Percentiles rank a stretch among this genome's conserved stretches.
Conservation (phyloP, 345 rosid species). For the Murraya koenigii region DNA sequence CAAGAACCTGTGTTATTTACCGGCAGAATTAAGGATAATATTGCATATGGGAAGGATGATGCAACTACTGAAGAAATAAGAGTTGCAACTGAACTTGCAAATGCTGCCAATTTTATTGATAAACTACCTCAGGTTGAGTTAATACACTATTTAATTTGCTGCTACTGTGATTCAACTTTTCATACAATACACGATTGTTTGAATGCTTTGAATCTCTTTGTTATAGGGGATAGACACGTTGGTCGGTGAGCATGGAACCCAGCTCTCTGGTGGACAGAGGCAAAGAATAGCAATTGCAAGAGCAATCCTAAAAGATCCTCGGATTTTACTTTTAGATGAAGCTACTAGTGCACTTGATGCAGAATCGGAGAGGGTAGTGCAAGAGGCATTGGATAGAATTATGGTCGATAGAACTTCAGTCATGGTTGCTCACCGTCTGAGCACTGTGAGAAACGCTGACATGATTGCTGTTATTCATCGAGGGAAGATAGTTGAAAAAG, state of each 20-base stretch:
- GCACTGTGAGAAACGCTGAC: constrained; percentile 36
- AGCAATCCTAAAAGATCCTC: constrained; percentile 47
- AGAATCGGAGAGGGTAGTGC: too few relatives aligned
- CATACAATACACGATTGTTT: too few relatives aligned
- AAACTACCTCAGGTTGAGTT: background rate
- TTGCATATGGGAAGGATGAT: constrained; percentile 30
- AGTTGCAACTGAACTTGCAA: background rate
- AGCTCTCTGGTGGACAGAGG: constrained; percentile 56
- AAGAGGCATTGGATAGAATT: too few relatives aligned
- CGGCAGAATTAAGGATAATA: constrained; percentile 42
- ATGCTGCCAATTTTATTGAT: background rate
- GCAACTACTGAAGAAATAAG: background rate
- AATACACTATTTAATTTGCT: too few relatives aligned
- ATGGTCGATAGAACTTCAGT: too few relatives aligned
- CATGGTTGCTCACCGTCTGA: too few relatives aligned
- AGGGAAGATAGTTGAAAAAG: constrained; percentile 83
- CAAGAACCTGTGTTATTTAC: constrained; percentile 51
- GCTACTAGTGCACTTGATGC: too few relatives aligned
- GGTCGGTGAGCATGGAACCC: constrained; percentile 60
- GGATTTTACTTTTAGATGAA: too few relatives aligned
- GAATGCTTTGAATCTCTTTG: background rate
- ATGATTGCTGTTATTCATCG: constrained; percentile 37
- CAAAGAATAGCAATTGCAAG: constrained; percentile 52
- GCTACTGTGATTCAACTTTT: too few relatives aligned
- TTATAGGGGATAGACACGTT: constrained; percentile 43